Conservation (phyloP, 2,329 filamentous ascomycete species). For the Calonectria pteridis region DNA sequence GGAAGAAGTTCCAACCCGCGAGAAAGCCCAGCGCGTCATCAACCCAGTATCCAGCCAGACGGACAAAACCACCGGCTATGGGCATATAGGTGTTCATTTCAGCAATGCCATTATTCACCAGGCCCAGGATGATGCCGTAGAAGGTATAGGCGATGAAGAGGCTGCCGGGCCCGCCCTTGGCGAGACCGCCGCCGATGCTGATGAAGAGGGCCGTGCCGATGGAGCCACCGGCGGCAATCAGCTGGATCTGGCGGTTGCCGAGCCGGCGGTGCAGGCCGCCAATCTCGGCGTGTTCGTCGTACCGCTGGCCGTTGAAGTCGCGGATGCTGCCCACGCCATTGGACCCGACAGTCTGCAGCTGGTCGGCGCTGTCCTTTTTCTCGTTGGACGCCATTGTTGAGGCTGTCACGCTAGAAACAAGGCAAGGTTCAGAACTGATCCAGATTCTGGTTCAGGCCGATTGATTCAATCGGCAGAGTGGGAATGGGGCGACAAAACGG, state of each 20-base stretch:
- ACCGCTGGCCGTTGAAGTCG: constrained; percentile 29
- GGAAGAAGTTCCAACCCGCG: constrained; percentile 59
- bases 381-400: neutral
- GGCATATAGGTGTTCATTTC: constrained; percentile 75
- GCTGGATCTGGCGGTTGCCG: constrained; percentile 68
- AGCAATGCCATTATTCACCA: constrained; percentile 75
- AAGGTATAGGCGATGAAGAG: constrained; percentile 70
- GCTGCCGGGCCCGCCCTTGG: constrained; percentile 58
- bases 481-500: neutral
- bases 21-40: constrained; percentile 73
- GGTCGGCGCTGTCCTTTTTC: neutral
- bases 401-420: no score
- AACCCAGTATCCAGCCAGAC: constrained; percentile 74
- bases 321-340: constrained; percentile 42
- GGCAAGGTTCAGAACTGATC: neutral
- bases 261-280: constrained; percentile 61
- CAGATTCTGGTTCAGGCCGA: neutral
- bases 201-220: constrained; percentile 72
- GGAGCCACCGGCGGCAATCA: constrained; percentile 70
- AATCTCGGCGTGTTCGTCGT: constrained; percentile 37
- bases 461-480: neutral
- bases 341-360: constrained; percentile 14
- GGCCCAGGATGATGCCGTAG: constrained; percentile 67
- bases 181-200: constrained; percentile 69
- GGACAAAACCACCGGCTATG: constrained; percentile 73